phyloP scores from a whole-genome alignment of 2,329 filamentous ascomycete genomes.

The Colletotrichum incanum region DNA sequence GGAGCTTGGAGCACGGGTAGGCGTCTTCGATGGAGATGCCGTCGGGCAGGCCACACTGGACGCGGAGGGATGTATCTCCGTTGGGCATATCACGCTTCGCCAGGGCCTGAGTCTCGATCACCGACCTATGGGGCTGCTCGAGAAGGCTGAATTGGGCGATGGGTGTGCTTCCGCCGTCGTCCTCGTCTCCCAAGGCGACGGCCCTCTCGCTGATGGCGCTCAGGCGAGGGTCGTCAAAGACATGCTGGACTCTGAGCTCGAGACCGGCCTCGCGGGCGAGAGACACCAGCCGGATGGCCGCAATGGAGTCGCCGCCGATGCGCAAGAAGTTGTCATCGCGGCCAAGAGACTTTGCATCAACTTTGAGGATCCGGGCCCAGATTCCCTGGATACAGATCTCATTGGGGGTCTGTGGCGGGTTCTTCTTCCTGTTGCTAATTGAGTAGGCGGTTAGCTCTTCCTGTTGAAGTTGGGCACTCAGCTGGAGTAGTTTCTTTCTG shows the following conservation, averaged over 20 bases:
- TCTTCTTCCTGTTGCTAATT: slow-evolving; percentile 16
- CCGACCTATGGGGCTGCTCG: neutral
- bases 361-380: slow-evolving; percentile 6
- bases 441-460: slow-evolving; percentile 8
- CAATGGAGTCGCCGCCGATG: too few relatives aligned
- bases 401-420: slow-evolving; percentile 14
- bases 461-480: neutral
- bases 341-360: neutral
- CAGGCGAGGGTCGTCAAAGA: slow-evolving; percentile 25
- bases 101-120: neutral
- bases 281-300: neutral
- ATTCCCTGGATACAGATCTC: slow-evolving; percentile 5
- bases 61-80: neutral
- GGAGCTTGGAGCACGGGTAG: slow-evolving; percentile 36
- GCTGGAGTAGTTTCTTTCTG: too few relatives aligned
- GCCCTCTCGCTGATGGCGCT: slow-evolving; percentile 11
- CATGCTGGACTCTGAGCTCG: slow-evolving; percentile 22
- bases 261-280: slow-evolving; percentile 13
- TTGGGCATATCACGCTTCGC: neutral
- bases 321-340: too few relatives aligned
- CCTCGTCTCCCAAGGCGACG: neutral
- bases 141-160: neutral
- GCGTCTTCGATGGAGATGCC: slow-evolving; percentile 26
- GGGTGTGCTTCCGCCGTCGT: neutral
- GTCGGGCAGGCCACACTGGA: neutral